Percentiles rank a stretch among this genome's conserved stretches.
Evolutionary conservation across 2,329 filamentous ascomycete species (phyloP).

Genomic region (Fusarium subglutinans): DNA sequence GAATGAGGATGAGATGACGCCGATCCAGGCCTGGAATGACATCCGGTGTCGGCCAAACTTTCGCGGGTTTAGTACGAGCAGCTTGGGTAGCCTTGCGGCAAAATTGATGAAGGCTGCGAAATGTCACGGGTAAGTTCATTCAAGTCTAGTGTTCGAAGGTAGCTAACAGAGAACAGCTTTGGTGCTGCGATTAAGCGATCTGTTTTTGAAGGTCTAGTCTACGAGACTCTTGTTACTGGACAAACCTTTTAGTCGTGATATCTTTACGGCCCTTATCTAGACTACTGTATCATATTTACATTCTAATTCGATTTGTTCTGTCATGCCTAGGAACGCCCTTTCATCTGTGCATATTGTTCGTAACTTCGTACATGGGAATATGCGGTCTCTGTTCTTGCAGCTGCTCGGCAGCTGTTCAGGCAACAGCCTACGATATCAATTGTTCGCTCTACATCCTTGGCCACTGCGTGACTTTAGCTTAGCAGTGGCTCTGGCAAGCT

Average conservation of each 20-base stretch:
- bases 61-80: neutral
- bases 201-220: slow-evolving; percentile 16
- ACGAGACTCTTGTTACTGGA: neutral
- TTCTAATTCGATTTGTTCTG: neutral
- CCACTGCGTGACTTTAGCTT: neutral
- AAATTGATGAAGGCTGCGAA: slow-evolving; percentile 7
- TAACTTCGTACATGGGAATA: neutral
- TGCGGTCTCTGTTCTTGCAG: no score
- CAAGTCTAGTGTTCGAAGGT: fast-evolving
- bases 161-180: neutral
- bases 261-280: no score
- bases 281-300: neutral
- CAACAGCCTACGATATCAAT: no score
- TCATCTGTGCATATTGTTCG: neutral
- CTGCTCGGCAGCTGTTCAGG: neutral
- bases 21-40: slow-evolving; percentile 17
- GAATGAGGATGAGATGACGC: slow-evolving; percentile 17
- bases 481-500: neutral
- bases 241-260: neutral
- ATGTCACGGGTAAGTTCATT: slow-evolving; percentile 14
- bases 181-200: slow-evolving; percentile 19
- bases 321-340: neutral
- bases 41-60: slow-evolving; percentile 18
- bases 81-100: neutral
- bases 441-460: neutral